These are phyloP conservation scores for Leishmania aethiopica DNA, from an alignment of 208 protist species.

Conservation along the genomic window DNA sequence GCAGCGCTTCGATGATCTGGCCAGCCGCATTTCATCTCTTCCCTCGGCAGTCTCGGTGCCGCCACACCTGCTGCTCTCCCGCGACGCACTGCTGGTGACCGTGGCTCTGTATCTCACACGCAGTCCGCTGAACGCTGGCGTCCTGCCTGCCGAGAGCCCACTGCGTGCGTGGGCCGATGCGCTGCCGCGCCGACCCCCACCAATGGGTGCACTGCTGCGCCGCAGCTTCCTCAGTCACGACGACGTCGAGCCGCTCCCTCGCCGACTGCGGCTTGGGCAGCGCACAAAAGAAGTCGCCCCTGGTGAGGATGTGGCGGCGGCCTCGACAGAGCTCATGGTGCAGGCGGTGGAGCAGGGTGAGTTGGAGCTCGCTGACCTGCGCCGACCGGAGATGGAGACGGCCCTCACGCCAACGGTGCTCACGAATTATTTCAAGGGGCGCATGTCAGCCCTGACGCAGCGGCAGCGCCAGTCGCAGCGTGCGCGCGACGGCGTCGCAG, in stretches of 20 bases:
- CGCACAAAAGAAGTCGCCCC: constrained; percentile 28
- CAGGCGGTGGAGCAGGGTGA: constrained; percentile 46
- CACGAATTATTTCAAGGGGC: constrained; percentile 54
- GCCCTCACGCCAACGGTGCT: constrained; percentile 50
- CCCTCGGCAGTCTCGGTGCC: constrained; percentile 15
- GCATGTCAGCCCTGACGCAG: constrained; percentile 45
- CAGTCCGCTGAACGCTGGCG: constrained; percentile 20
- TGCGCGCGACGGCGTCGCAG: constrained; percentile 20
- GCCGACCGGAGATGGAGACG: constrained; percentile 51
- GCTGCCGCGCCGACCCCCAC: constrained; percentile 59
- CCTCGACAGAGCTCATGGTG: constrained; percentile 55
- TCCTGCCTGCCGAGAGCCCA: constrained; percentile 15
- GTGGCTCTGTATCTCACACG: constrained; percentile 53
- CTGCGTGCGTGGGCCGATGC: constrained; percentile 44
- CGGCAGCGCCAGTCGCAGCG: constrained; percentile 59
- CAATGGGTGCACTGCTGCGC: constrained; percentile 55
- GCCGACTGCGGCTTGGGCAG: constrained; percentile 45
- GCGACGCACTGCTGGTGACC: constrained; percentile 68
- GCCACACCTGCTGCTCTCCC: constrained; percentile 39
- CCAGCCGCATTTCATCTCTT: constrained; percentile 17
- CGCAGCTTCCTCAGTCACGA: constrained; percentile 18
- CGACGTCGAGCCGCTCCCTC: constrained; percentile 47
- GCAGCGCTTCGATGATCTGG: constrained; percentile 25
- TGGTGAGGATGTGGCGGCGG: constrained; percentile 22
- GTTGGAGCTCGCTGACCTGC: constrained; percentile 43